These are phyloP conservation scores for Paragyromitra xinjiangensis DNA, from an alignment of 495 filamentous ascomycete species.

Conservation along the genomic window DNA sequence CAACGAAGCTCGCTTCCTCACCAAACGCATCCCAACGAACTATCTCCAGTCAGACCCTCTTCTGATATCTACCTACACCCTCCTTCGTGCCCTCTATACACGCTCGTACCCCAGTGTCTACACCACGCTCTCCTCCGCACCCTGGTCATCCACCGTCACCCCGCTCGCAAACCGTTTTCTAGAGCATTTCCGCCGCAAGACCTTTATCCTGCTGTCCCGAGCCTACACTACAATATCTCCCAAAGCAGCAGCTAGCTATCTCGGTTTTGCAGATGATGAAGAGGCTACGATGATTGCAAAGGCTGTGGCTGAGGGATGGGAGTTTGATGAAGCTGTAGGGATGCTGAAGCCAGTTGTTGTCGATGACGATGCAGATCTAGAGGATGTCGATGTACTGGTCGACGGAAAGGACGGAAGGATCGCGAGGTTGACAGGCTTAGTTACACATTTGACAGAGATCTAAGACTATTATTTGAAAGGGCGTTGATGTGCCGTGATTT, in stretches of 20 bases:
- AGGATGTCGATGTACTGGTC: constrained; percentile 42
- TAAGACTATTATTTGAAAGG: constrained; percentile 28
- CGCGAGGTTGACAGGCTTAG: constrained; percentile 52
- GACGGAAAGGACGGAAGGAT: constrained; percentile 55
- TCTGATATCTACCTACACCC: constrained; percentile 61
- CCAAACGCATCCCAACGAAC: constrained; percentile 62
- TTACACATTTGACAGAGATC: constrained; percentile 55
- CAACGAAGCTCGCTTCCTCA: constrained; percentile 65
- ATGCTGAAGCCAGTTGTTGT: constrained; percentile 61
- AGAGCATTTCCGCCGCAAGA: constrained; percentile 64
- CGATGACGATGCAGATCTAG: constrained; percentile 54
- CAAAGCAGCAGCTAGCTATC: constrained; percentile 61
- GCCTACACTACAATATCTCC: constrained; percentile 65
- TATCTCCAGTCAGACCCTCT: constrained; percentile 60
- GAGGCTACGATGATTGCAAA: constrained; percentile 58
- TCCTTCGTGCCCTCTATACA: constrained; percentile 65
- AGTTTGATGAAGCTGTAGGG: constrained; percentile 60
- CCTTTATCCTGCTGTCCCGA: constrained; percentile 62
- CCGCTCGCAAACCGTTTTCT: constrained; percentile 59
- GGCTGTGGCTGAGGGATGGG: constrained; percentile 63
- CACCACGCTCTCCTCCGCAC: constrained; percentile 59
- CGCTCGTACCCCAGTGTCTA: constrained; percentile 62
- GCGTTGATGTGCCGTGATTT: constrained; percentile 33
- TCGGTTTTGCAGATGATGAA: constrained; percentile 61
- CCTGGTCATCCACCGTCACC: constrained; percentile 61